Evolutionary conservation across 2,329 filamentous ascomycete genomes (phyloP), one percentile per base, ranked within the genome.

Genomic region (Bipolaris oryzae): DNA sequence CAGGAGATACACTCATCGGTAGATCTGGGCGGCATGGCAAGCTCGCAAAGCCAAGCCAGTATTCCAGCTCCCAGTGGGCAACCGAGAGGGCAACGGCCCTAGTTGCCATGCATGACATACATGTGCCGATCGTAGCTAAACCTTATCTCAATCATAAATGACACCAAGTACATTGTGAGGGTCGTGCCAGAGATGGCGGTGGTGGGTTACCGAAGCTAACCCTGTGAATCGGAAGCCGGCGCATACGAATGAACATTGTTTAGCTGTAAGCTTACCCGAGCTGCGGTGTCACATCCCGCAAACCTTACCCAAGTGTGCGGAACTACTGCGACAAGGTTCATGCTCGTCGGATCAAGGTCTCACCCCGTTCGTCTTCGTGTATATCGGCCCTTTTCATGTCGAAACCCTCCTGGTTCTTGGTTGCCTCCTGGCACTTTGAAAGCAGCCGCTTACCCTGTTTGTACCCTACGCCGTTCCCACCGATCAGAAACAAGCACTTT

Each of bases 331-430:
- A 38, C 43, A 34, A 38, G 31, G 16, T 16, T 23, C 20, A 47
- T 34, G 53, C 18, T 23, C 18, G 41, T 33, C 46, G 20, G 15
- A 50, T 35, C 49, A 38, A 44, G 50, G 49, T 33, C 25, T 21
- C 53, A 47, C 48, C 53, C 43, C 46, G 49, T 53, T 46, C 42
- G 18, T 28, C 28, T 33, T 48, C 49, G 42, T 45, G 9, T 16
- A 28, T 34, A 53, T 56, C 53, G 49, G 53, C 31, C 53, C 49
- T 56, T 35, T 42, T 53, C 42, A 50, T 42, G 42, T 53, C 35
- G 35, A 56, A 56, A 53, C 42, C 43, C 42, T 56, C 49, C 53
- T 21, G 42, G 33, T 41, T 15, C 37, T 37, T 50, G 48, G 48
- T 31, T 35, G 18, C 18, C 13, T 20, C 25, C 42, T 45, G 41